Base-by-base conservation (phyloP, 805 yeast genomes). In the Ogataea degrootiae region DNA sequence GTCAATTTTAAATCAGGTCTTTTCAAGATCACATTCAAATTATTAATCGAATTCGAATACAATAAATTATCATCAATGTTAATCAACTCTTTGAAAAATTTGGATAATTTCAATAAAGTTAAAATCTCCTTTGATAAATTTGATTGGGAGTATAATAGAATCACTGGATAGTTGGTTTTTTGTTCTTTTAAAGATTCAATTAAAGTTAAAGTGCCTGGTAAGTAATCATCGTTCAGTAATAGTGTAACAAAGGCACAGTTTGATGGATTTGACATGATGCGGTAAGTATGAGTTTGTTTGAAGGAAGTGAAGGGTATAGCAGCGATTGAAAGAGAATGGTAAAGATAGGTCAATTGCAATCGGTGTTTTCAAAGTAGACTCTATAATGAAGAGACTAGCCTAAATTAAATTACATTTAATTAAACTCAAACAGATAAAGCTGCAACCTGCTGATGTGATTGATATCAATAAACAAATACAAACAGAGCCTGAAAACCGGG, bases 191-290 rank as follows among this genome's bases (percentile, higher is more conserved):
- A 46, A 5, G 70, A 58, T 26, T 57, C 44, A 6, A 59, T 66
- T 34, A 70, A 52, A 1, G 66, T 56, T 15, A 71, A 50, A 3
- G 67, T 61, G 5, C 75, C 75, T 0, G 75, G 71, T 12, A 71
- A 50, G 49, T 71, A 71, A 2, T 58, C 45, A 34, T 68, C 58
- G 47, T 62, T 63, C 17, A 69, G 54, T 33, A 71, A 54, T 4
- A 71, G 55, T 16, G 73, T 65, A 22, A 66, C 64, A 51, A 54
- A 64, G 15, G 68, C 63, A 44, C 44, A 49, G 5, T 41, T 42
- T 16, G 36, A 29, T 26, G 31, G 31, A 11, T 39, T 39, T 17
- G 52, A 34, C 58, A 52, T 52, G 21, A 16, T 43, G 37, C 21
- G 4, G 21, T 19, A 19, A 19, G 21, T 19, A 19, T 4, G 21